These are phyloP conservation scores for Paraglomus brasilianum DNA, from an alignment of 192 early-diverging fungal genomes.

Conservation along the genomic window DNA sequence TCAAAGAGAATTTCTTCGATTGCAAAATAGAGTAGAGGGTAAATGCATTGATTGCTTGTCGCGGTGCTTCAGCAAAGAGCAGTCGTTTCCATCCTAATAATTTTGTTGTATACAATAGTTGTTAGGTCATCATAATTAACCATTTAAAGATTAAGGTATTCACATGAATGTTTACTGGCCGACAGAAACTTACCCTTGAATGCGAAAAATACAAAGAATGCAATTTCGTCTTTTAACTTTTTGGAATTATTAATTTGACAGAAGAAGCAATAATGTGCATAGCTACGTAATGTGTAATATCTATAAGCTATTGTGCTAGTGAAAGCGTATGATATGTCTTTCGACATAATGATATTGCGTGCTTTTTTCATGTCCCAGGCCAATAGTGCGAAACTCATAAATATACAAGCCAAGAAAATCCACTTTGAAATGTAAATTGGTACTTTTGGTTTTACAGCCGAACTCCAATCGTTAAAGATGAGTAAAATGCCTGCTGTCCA, in stretches of 20 bases:
- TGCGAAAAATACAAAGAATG: constrained; percentile 87
- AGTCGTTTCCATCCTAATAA: constrained; percentile 79
- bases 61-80: constrained; percentile 78
- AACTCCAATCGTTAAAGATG: constrained; percentile 38
- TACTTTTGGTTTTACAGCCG: constrained; percentile 40
- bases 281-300: constrained; percentile 70
- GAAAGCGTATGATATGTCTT: constrained; percentile 76
- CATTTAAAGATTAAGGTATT: not conserved
- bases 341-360: constrained; percentile 54
- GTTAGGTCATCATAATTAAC: not conserved
- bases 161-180: not conserved
- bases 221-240: constrained; percentile 64
- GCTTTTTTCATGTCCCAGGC: constrained; percentile 70
- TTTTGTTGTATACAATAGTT: not conserved
- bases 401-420: constrained; percentile 61
- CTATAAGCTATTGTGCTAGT: constrained; percentile 74
- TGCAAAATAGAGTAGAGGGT: constrained; percentile 46
- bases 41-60: constrained; percentile 67
- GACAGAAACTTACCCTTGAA: constrained; percentile 60
- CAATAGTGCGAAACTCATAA: constrained; percentile 67
- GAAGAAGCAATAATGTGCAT: constrained; percentile 84
- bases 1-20: not conserved
- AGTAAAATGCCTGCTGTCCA: constrained; percentile 69
- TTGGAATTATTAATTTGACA: constrained; percentile 62
- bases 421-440: constrained; percentile 50